Evolutionary conservation across 1,284 basidiomycete genomes (phyloP), one percentile per base, ranked within the genome.

Genomic region (Violaceomyces palustris): DNA sequence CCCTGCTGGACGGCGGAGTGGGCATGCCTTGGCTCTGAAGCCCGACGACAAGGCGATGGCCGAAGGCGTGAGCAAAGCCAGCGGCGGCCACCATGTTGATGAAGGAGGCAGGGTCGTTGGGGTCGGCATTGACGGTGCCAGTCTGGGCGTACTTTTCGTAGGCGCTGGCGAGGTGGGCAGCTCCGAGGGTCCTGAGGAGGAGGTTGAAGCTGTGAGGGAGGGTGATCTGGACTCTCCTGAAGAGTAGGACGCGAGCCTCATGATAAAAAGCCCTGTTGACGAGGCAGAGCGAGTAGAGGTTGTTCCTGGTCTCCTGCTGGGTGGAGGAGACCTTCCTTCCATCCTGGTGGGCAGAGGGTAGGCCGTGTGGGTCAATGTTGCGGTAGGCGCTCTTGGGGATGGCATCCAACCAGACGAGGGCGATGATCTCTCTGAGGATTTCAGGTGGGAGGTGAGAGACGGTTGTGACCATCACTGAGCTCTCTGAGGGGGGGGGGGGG

Each of bases 201-300:
- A 67, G 42, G 31, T 64, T 56, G 50, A 73, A 73, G 39, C 59
- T 59, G 45, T 65, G 64, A 0, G 70, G 70, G 2, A 72, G 45
- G 3, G 63, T 70, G 45, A 73, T 67, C 35, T 70, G 68, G 24
- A 73, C 54, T 19, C 68, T 48, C 11, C 70, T 39, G 42, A 67
- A 70, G 15, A 73, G 47, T 9, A 73, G 55, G 7, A 67, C 66
- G 22, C 67, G 47, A 2, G 70, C 65, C 31, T 67, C 60, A 30
- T 56, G 43, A 35, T 67, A 67, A 38, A 70, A 67, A 6, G 65
- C 51, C 15, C 52, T 50, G 46, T 58, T 69, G 35, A 66, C 64
- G n/a, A 71, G 58, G 31, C 68, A 72, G 33, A 73, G 54, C 23
- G 52, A 44, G 45, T 64, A 67, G 34, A 73, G 65, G 18, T 56